Conservation (phyloP, 2,329 filamentous ascomycete genomes). For the Cytospora schulzeri region DNA sequence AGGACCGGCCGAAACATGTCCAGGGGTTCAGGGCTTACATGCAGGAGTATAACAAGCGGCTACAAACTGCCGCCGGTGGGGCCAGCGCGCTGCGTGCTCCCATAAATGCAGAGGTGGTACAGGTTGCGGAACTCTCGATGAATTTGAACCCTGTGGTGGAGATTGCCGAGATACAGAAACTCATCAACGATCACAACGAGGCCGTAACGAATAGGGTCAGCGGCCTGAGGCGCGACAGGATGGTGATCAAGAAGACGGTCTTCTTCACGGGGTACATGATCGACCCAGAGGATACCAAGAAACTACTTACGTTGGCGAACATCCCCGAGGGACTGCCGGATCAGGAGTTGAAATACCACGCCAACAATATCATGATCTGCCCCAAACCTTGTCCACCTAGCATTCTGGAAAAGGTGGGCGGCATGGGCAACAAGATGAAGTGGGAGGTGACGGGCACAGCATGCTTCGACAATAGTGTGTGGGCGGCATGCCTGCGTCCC, state of each 20-base stretch:
- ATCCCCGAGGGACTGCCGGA: conserved; percentile 64
- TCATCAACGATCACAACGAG: conserved; percentile 85
- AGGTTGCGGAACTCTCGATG: conserved; percentile 76
- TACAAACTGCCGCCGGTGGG: conserved; percentile 49
- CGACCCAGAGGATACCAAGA: conserved; percentile 68
- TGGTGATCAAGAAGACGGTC: conserved; percentile 82
- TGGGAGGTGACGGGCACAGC: conserved; percentile 84
- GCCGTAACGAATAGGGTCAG: conserved; percentile 48
- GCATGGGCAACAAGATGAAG: conserved; percentile 77
- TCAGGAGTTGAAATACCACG: conserved; percentile 76
- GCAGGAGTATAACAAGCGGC: conserved; percentile 67
- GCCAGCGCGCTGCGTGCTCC: conserved; percentile 57
- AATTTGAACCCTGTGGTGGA: conserved; percentile 78
- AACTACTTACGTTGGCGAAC: conserved; percentile 69
- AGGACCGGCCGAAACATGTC: conserved; percentile 68
- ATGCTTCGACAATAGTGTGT: conserved; percentile 76
- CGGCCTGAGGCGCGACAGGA: conserved; percentile 41
- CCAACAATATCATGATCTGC: conserved; percentile 89
- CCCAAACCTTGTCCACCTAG: conserved; percentile 71
- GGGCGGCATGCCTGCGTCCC: conserved; percentile 81
- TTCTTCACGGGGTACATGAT: conserved; percentile 95
- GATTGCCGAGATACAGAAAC: conserved; percentile 80
- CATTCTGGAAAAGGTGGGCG: conserved; percentile 82
- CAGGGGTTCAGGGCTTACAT: conserved; percentile 87
- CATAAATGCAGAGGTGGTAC: conserved; percentile 78